Evolutionary conservation across 805 yeast genomes (phyloP).

Genomic region (Candida ovalis): DNA sequence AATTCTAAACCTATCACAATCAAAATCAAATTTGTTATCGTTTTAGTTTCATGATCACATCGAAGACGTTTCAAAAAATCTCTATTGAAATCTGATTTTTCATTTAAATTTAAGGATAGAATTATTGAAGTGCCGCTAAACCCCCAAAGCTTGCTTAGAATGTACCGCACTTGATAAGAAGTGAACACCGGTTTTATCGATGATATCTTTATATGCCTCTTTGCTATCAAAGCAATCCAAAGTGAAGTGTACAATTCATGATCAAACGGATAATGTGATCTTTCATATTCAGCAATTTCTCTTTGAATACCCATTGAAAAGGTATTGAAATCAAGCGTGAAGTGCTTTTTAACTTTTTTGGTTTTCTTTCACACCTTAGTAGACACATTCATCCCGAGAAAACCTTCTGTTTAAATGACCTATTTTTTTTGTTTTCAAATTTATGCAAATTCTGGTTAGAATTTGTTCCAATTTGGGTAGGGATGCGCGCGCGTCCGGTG

Average conservation of each 20-base stretch:
- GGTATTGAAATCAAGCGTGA: background rate
- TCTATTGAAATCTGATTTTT: conserved; percentile 4
- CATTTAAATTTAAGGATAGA: conserved; percentile 1
- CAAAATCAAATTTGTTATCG: conserved; percentile 3
- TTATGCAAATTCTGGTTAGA: too few species aligned
- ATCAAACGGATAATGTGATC: conserved; percentile 12
- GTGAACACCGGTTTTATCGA: conserved; percentile 16
- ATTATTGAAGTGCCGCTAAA: conserved; percentile 1
- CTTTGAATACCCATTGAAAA: background rate
- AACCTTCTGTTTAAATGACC: too few species aligned
- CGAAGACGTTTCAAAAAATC: conserved; percentile 5
- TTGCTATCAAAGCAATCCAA: conserved; percentile 24
- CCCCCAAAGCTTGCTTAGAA: conserved; percentile 11
- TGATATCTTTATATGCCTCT: conserved; percentile 25
- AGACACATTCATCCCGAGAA: too few species aligned
- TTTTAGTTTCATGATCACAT: conserved; percentile 4
- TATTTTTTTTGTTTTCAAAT: too few species aligned
- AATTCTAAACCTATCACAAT: conserved; percentile 3
- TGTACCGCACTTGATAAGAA: conserved; percentile 14
- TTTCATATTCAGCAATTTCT: background rate
- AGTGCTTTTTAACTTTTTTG: background rate
- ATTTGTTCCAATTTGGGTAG: too few species aligned
- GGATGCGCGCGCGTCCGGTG: too few species aligned
- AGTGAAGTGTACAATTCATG: conserved; percentile 20
- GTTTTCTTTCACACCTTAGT: background rate